Evolutionary conservation across 371 early-diverging fungal genomes (phyloP).

Genomic region (Capillidium rhysosporum): DNA sequence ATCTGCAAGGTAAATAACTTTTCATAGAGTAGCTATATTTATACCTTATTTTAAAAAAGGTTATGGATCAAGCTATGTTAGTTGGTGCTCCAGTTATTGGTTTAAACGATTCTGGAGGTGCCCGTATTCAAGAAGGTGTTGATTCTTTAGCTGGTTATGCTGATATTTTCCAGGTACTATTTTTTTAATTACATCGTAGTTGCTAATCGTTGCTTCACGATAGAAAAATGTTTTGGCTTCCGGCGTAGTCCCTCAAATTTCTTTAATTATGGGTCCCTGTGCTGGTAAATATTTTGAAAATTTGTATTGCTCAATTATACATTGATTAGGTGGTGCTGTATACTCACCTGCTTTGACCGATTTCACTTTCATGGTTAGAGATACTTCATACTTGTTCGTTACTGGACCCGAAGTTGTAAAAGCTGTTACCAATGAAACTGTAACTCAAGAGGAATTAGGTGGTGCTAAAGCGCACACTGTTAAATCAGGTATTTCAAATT

Average conservation of each 20-base stretch:
- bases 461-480: conserved; percentile 85
- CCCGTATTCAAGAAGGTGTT: conserved; percentile 95
- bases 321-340: conserved; percentile 59
- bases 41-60: conserved; percentile 9
- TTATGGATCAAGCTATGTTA: conserved; percentile 88
- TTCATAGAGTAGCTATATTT: not conserved
- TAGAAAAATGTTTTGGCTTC: conserved; percentile 75
- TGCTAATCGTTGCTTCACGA: not conserved
- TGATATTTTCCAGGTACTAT: conserved; percentile 68
- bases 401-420: conserved; percentile 95
- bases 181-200: not conserved
- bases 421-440: conserved; percentile 84
- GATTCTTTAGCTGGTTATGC: conserved; percentile 92
- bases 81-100: conserved; percentile 93
- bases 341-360: conserved; percentile 95
- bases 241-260: conserved; percentile 90
- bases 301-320: not conserved
- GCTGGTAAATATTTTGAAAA: conserved; percentile 28
- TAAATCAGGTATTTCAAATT: conserved; percentile 28
- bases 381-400: conserved; percentile 91
- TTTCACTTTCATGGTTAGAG: conserved; percentile 89
- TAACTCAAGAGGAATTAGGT: conserved; percentile 89
- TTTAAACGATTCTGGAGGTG: conserved; percentile 92
- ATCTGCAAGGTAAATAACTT: conserved; percentile 46
- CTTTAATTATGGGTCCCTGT: conserved; percentile 94